Evolutionary conservation across 805 yeast genomes (phyloP).

Genomic region (Candida chilensis): DNA sequence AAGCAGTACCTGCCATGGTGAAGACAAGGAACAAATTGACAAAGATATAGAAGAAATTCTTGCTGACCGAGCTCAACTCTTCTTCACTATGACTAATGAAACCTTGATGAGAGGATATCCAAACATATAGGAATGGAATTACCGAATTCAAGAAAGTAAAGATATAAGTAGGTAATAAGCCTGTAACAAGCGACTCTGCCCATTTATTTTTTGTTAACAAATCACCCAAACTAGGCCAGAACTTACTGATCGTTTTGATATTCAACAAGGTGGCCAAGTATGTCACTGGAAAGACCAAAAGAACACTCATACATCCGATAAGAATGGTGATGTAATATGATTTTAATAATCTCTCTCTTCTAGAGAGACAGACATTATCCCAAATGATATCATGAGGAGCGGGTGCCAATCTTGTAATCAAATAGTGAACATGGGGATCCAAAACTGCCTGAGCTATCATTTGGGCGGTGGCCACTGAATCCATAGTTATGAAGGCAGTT

Average conservation of each 20-base stretch:
- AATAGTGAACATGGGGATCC: slow-evolving; percentile 79
- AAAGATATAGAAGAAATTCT: slow-evolving; percentile 90
- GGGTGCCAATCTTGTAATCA: slow-evolving; percentile 83
- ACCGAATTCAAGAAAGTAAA: slow-evolving; percentile 77
- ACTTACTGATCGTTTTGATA: slow-evolving; percentile 63
- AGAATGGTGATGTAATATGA: slow-evolving; percentile 55
- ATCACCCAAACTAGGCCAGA: slow-evolving; percentile 78
- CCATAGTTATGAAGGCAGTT: slow-evolving; percentile 92
- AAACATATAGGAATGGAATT: slow-evolving; percentile 81
- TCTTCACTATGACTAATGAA: slow-evolving; percentile 88
- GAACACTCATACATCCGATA: slow-evolving; percentile 61
- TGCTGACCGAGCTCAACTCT: slow-evolving; percentile 81
- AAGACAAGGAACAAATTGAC: slow-evolving; percentile 90
- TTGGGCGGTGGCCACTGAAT: slow-evolving; percentile 90
- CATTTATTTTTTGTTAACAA: slow-evolving; percentile 54
- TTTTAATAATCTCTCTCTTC: slow-evolving; percentile 61
- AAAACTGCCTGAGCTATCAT: slow-evolving; percentile 93
- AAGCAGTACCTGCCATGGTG: slow-evolving; percentile 89
- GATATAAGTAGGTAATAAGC: slow-evolving; percentile 83
- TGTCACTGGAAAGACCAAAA: slow-evolving; percentile 75
- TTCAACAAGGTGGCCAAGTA: slow-evolving; percentile 79
- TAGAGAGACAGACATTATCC: slow-evolving; percentile 79
- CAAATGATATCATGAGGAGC: slow-evolving; percentile 95
- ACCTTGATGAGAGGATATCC: slow-evolving; percentile 79
- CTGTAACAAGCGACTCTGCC: slow-evolving; percentile 78